A percentile compares a stretch with the other conserved stretches of the same genome.
Evolutionary conservation across 208 protist species (phyloP).

Genomic region (Leishmania mexicana): DNA sequence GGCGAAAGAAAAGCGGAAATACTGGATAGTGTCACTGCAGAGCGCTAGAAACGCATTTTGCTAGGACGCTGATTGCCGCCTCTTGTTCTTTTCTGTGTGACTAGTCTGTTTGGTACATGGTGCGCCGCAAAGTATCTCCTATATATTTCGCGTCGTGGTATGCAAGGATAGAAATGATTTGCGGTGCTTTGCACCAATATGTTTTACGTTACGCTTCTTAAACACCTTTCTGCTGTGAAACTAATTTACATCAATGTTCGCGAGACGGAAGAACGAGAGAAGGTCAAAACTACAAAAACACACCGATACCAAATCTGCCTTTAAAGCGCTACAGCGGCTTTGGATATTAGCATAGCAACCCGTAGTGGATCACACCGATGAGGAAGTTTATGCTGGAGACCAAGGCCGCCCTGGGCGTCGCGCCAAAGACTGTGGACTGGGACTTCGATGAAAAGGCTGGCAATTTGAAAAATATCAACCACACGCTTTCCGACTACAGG

Average conservation of each 20-base stretch:
- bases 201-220: background rate
- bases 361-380: slow-evolving; percentile 19
- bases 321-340: background rate
- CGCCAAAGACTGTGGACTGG: slow-evolving; percentile 50
- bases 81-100: background rate
- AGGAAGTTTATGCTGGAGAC: slow-evolving; percentile 58
- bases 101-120: background rate
- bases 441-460: slow-evolving; percentile 41
- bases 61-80: background rate
- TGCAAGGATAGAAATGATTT: background rate
- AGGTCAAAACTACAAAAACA: background rate
- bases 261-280: background rate
- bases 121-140: background rate
- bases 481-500: slow-evolving; percentile 30
- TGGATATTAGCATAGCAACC: background rate
- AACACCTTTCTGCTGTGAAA: background rate
- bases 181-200: background rate
- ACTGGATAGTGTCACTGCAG: background rate
- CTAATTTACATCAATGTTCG: background rate
- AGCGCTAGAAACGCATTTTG: background rate
- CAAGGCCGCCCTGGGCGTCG: slow-evolving; percentile 35
- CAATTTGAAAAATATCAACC: slow-evolving; percentile 28
- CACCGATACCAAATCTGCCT: background rate
- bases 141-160: background rate
- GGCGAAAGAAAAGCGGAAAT: background rate